Evolutionary conservation across 1,139 yeast species (phyloP), one percentile per base, ranked within the genome.

Genomic region (Meyerozyma sp.): DNA sequence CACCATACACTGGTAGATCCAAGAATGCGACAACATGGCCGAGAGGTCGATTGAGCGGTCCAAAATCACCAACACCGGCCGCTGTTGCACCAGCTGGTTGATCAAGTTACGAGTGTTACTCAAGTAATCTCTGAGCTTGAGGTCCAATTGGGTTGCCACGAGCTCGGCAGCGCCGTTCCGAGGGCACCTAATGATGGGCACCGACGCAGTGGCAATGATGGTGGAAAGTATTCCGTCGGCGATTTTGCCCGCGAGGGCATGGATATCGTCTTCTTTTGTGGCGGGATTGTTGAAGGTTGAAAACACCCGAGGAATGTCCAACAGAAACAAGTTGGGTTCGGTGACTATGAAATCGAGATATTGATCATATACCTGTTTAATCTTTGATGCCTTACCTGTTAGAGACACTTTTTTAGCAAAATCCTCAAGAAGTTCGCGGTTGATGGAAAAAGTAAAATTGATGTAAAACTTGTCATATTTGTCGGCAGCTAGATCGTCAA

Each of bases 1-100:
- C 13, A 93, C 95, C 79, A 93, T 83, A 56, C 97, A 90, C 67
- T 93, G 96, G 61, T 93, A 93, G 42, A 95, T 90, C 98, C 98
- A 91, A 6, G 97, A 89, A 63, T 93, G 99, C 1, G 94, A 80
- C 61, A 94, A 83, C 98, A 93, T 91, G 25, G 96, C 84, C 2
- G 93, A 84, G 49, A 94, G 72, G 63, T 94, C 98, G 48, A 93
- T 75, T 56, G 86, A 88, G 60, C 99, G 78, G 63, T 93, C 99
- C 46, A 91, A 68, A 43, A 93, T 66, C 32, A 94, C 75, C 55
- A 93, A 71, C 13, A 93, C 97, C 4, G 88, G 81, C 49, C 96
- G 73, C 47, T 79, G 83, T 51, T 57, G 65, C 48, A 51, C 59
- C 46, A 56, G 58, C 47, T 47, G 76, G 46, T 43, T 59, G 47